Base-by-base conservation (phyloP, 371 early-diverging fungal genomes). In the Circinella umbellata region DNA sequence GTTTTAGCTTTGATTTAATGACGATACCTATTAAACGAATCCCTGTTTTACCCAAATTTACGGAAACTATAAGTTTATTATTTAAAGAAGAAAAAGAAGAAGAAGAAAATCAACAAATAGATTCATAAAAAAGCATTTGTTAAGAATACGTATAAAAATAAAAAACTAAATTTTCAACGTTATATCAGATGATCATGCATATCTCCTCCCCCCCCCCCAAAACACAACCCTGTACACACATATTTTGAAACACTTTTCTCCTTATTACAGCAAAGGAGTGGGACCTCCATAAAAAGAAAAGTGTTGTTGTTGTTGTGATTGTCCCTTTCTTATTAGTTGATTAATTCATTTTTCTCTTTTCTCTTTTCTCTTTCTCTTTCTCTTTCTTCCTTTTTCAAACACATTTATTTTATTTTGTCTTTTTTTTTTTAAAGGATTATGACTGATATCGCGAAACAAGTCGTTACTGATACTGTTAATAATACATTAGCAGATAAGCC, bases 1-100 rank as follows among this genome's bases (percentile, higher is more conserved):
- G 93, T n/a, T 84, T 92, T 57, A 92, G 93, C 67, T 94, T 94
- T 85, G 95, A 95, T 76, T 71, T 93, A 78, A 94, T 95, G 95
- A 72, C 88, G 6, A 80, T 93, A 4, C 73, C 74, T 6, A 78
- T 92, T 61, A 79, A 78, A 14, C 86, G 92, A 54, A 85, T 94
- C 37, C 75, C 76, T n/a, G 73, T 84, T 64, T 73, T 94, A 63
- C 87, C 91, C 3, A 87, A 84, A 69, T 91, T 74, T 64, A 75
- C 87, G 39, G 78, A 84, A 6, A 88, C 90, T 4, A 81, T 91
- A 3, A 78, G 85, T 66, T 69, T 85, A 3, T 75, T 86, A 36
- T 88, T 88, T 63, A 79, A 83, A 48, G 90, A 88, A 15, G 82
- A 80, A 18, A 79, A 79, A 49, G 83, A 84, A 8, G 81, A 75